Evolutionary conservation across 2,329 filamentous ascomycete species (phyloP), one percentile per base, ranked within the genome.

Genomic region (Xylariaceae sp.): DNA sequence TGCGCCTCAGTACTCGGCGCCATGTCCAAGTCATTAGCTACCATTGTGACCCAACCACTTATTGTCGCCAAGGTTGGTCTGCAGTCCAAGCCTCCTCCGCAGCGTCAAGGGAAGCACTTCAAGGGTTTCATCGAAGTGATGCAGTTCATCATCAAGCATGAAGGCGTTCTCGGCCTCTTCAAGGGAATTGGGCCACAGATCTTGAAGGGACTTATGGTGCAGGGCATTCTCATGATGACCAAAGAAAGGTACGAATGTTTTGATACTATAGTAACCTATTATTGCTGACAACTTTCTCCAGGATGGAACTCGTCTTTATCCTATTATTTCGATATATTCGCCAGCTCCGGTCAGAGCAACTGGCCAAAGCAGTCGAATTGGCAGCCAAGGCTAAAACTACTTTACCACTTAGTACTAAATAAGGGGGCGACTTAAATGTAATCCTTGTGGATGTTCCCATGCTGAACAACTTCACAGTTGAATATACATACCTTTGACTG

Each of bases 201-300:
- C 48, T 75, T 92, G 57, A 99, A 99, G 77, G 95, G 95, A 1
- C 77, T 99, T 49, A 73, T 99, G 45, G 95, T 99, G 2, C 95
- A 99, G 72, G 95, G 95, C 46, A 86, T 99, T 53, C 80, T 99
- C 34, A 99, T 99, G 95, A 99, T 97, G 92, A 95, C 92, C 44
- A 99, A 99, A 78, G 95, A 99, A 77, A 85, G 92, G 90, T 92
- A 81, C 65, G 81, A 21, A 8, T 19, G 9, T 29, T 12, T 24
- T n/a, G 14, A 31, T 44, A 12, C 23, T 19, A 12, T 31, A n/a
- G 16, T 19, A 31, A 14, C 11, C 14, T 19, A 69, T 29, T 40
- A 19, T 33, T 36, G 17, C 58, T 63, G 24, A 62, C 68, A 55
- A 19, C 12, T 21, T 36, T 36, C 17, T 14, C 47, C 57, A 92